Conservation (phyloP, 371 early-diverging fungal genomes). For the Capillidium heterosporum region DNA sequence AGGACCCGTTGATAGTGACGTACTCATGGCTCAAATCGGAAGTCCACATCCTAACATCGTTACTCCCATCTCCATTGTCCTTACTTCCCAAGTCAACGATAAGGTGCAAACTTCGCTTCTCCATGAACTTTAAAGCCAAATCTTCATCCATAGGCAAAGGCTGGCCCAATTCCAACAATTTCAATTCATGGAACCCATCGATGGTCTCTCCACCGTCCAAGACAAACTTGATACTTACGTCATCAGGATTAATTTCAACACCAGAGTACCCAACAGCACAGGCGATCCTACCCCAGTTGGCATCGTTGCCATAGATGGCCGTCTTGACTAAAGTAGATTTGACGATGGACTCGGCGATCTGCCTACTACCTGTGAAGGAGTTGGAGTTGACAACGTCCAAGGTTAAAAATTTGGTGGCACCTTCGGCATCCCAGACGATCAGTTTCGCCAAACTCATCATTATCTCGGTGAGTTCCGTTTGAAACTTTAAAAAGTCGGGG, state of each 20-base stretch:
- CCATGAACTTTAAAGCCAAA: constrained; percentile 61
- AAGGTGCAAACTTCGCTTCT: constrained; percentile 63
- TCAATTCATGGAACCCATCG: constrained; percentile 34
- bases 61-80: constrained; percentile 35
- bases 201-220: constrained; percentile 18
- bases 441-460: constrained; percentile 67
- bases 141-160: constrained; percentile 64
- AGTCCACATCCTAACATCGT: constrained; percentile 73
- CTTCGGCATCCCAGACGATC: constrained; percentile 88
- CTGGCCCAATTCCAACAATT: constrained; percentile 61
- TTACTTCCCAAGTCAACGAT: constrained; percentile 52
- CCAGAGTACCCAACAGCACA: constrained; percentile 67
- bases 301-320: constrained; percentile 87
- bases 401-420: constrained; percentile 92
- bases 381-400: constrained; percentile 61
- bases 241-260: constrained; percentile 48
- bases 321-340: constrained; percentile 88
- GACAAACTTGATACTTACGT: constrained; percentile 53
- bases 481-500: constrained; percentile 42
- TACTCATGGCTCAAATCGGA: constrained; percentile 89
- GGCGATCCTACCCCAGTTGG: constrained; percentile 90
- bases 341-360: constrained; percentile 68
- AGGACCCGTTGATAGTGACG: constrained; percentile 81
- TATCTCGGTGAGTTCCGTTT: constrained; percentile 51
- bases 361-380: constrained; percentile 56